Percentiles rank a stretch among this genome's conserved stretches.
phyloP scores from a whole-genome alignment of 2,329 filamentous ascomycete genomes.

The Diatrype stigma region DNA sequence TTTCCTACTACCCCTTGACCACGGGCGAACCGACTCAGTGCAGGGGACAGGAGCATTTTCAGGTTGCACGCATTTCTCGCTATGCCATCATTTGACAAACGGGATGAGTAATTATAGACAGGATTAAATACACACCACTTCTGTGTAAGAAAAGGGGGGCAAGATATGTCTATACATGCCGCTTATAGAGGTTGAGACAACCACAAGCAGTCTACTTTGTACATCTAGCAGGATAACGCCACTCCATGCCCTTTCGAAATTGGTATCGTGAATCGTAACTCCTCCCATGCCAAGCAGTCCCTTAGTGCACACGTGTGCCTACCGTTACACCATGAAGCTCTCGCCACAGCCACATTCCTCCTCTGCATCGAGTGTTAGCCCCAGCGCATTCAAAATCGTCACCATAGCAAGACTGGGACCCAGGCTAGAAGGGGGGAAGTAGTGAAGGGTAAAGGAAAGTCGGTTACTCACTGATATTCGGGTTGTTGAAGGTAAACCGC shows the following conservation, averaged over 20 bases:
- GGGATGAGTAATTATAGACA: too few species aligned
- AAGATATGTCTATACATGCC: background rate
- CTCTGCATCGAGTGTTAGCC: constrained; percentile 52
- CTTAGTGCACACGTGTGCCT: background rate
- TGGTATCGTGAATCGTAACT: background rate
- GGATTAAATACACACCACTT: background rate
- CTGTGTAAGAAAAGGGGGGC: background rate
- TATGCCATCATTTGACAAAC: too few species aligned
- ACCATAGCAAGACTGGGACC: too few species aligned
- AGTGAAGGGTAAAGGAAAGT: background rate
- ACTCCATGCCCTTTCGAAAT: background rate
- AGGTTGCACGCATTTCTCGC: too few species aligned
- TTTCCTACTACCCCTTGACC: too few species aligned
- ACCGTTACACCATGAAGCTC: constrained; percentile 73
- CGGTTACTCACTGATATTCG: constrained; percentile 93
- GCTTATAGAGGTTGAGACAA: background rate
- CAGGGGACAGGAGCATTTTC: too few species aligned
- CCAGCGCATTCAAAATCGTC: background rate
- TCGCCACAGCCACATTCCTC: constrained; percentile 93
- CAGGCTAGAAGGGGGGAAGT: too few species aligned
- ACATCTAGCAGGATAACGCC: background rate
- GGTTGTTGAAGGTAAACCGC: constrained; percentile 91
- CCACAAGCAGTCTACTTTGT: background rate
- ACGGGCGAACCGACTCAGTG: too few species aligned
- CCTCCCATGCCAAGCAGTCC: background rate